These are phyloP conservation scores for Tremellales sp. DNA, from an alignment of 1,284 basidiomycete species.

Conservation along the genomic window DNA sequence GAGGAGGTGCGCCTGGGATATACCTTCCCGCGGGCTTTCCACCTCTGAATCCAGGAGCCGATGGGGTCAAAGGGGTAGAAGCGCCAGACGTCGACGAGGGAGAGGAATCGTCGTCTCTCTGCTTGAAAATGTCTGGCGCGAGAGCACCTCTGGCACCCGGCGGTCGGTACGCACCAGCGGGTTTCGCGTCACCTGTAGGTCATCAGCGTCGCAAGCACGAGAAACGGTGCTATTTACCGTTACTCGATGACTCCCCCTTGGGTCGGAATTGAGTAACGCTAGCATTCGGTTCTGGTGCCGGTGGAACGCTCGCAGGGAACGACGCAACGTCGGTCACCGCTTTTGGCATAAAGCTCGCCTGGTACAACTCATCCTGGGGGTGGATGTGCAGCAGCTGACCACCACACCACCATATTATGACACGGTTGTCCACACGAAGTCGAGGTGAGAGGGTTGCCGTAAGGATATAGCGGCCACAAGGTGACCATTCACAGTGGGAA, in stretches of 20 bases:
- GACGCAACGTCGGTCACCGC: slow-evolving; percentile 61
- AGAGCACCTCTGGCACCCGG: slow-evolving; percentile 84
- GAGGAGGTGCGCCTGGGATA: slow-evolving; percentile 58
- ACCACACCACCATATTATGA: slow-evolving; percentile 92
- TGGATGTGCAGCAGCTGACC: slow-evolving; percentile 81
- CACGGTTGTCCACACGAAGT: slow-evolving; percentile 91
- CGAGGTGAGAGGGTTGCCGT: slow-evolving; percentile 92
- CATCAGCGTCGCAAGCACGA: neutral
- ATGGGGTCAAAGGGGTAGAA: slow-evolving; percentile 53
- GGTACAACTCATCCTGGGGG: slow-evolving; percentile 78
- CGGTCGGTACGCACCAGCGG: slow-evolving; percentile 79
- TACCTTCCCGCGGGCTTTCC: slow-evolving; percentile 53
- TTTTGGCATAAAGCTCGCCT: slow-evolving; percentile 77
- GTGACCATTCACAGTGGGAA: slow-evolving; percentile 90
- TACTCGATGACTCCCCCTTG: slow-evolving; percentile 43
- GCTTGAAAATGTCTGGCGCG: slow-evolving; percentile 79
- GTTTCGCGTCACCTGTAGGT: slow-evolving; percentile 56
- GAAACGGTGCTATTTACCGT: slow-evolving; percentile 29
- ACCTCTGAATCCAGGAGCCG: slow-evolving; percentile 57
- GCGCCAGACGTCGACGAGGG: slow-evolving; percentile 49
- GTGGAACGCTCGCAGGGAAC: slow-evolving; percentile 71
- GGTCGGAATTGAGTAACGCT: slow-evolving; percentile 54
- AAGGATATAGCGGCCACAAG: slow-evolving; percentile 86
- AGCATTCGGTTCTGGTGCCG: slow-evolving; percentile 66
- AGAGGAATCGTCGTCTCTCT: slow-evolving; percentile 75